These are phyloP conservation scores for Epichloe aotearoae DNA, from an alignment of 2,329 filamentous ascomycete genomes.

Conservation along the genomic window DNA sequence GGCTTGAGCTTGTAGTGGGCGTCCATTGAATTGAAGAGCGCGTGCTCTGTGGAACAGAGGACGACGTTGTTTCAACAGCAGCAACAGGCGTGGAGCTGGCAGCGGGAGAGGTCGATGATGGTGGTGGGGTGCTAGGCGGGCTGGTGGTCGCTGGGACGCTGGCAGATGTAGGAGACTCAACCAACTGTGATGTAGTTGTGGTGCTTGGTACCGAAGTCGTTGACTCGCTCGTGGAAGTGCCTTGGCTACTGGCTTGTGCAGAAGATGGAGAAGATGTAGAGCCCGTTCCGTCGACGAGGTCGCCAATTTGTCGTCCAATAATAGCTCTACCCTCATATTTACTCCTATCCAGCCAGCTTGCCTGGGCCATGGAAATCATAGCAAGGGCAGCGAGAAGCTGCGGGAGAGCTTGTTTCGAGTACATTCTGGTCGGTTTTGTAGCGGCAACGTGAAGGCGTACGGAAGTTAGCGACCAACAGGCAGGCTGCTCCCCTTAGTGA, in stretches of 20 bases:
- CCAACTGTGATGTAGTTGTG: not conserved
- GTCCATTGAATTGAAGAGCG: not conserved
- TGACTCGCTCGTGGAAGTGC: not conserved
- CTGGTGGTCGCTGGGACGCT: not conserved
- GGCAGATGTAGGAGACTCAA: not conserved
- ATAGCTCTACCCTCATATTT: constrained; percentile 9
- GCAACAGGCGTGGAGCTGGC: not conserved
- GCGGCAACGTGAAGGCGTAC: not conserved
- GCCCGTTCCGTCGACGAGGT: not conserved
- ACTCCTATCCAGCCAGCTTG: constrained; percentile 17
- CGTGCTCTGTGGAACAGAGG: constrained; percentile 7
- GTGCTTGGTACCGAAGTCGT: not conserved
- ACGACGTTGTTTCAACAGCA: constrained; percentile 4
- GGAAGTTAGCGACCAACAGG: not conserved
- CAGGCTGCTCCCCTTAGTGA: not conserved
- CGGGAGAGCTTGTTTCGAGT: constrained; percentile 29
- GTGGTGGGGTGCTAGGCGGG: not conserved
- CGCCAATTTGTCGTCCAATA: constrained; percentile 12
- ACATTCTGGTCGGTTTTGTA: constrained; percentile 24
- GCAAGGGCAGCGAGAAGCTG: constrained; percentile 37
- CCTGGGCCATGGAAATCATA: constrained; percentile 32
- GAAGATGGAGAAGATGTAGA: not conserved
- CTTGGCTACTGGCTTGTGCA: not conserved
- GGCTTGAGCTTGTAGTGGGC: constrained; percentile 1
- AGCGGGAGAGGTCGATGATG: not conserved